Base-by-base conservation (phyloP, 2,329 filamentous ascomycete species). In the Thelonectria rubi region DNA sequence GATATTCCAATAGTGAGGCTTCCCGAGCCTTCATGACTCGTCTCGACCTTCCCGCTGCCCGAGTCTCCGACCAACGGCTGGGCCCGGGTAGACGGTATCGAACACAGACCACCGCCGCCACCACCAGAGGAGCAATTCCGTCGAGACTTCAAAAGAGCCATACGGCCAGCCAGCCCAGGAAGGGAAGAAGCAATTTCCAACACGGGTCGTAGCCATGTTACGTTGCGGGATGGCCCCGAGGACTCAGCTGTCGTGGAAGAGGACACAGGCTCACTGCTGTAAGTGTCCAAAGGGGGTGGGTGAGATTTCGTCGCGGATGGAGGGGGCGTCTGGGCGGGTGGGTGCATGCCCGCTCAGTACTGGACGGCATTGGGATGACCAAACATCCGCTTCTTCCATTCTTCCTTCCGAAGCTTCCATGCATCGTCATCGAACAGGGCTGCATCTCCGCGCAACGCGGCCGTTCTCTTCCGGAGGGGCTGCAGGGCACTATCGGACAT, bases 331-430 rank as follows among this genome's bases (percentile, higher is more conserved):
- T 24, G 7, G 21, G 17, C 18, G 40, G 15, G 32, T 34, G 49
- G 45, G 43, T 32, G 45, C 45, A 54, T 53, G 34, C 8, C 14
- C 14, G 34, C 11, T 15, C 34, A 37, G 12, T 37, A 30, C 26
- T 7, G 34, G 10, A 11, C 34, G 17, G 6, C n/a, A 9, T 45
- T 20, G 17, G 42, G 42, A 45, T 45, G n/a, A 45, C 26, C 42
- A 20, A 24, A 45, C 18, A 50, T 60, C 52, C 58, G 40, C 58
- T 51, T 39, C 58, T 60, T 60, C 58, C 58, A 60, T 60, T 45
- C 47, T 58, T 58, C 55, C 48, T 53, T 59, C 58, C 46, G 58
- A 26, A 47, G 34, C 57, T 60, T 60, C 58, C 58, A 60, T 60
- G 52, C 58, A 60, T 60, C 30, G 18, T 51, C 20, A 21, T n/a